Evolutionary conservation across 768 basidiomycete genomes (phyloP).

Genomic region (Pulveroboletus frians): DNA sequence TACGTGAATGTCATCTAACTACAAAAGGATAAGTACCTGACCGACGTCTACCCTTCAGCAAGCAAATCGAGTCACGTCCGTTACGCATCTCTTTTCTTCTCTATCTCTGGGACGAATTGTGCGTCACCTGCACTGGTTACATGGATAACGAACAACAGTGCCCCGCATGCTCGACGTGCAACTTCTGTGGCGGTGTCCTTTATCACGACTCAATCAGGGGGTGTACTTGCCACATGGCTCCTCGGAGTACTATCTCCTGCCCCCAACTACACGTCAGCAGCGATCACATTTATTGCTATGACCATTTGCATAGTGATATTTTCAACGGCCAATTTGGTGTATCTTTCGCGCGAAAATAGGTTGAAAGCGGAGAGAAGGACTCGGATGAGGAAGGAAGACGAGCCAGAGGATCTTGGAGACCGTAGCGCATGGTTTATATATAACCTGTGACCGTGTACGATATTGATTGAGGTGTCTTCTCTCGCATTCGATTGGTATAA

Average conservation of each 20-base stretch:
- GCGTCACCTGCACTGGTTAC: slow-evolving; percentile 49
- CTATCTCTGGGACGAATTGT: slow-evolving; percentile 47
- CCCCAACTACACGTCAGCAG: slow-evolving; percentile 48
- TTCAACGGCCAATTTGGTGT: slow-evolving; percentile 36
- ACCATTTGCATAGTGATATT: slow-evolving; percentile 38
- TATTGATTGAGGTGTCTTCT: not conserved
- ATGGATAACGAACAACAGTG: slow-evolving; percentile 60
- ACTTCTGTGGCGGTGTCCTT: slow-evolving; percentile 55
- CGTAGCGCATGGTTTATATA: slow-evolving; percentile 54
- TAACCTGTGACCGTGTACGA: slow-evolving; percentile 22
- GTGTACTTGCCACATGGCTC: slow-evolving; percentile 60
- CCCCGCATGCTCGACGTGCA: slow-evolving; percentile 52
- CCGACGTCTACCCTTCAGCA: slow-evolving; percentile 1
- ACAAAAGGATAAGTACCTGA: not conserved
- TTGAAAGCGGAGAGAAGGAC: slow-evolving; percentile 39
- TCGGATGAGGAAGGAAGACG: slow-evolving; percentile 31
- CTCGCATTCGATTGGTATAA: no score
- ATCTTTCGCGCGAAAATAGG: slow-evolving; percentile 41
- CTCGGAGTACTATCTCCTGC: slow-evolving; percentile 45
- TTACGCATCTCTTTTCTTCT: slow-evolving; percentile 56
- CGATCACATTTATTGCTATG: slow-evolving; percentile 33
- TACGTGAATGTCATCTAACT: slow-evolving; percentile 20
- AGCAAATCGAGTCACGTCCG: slow-evolving; percentile 35
- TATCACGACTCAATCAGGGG: slow-evolving; percentile 52
- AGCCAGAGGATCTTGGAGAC: slow-evolving; percentile 43